Conservation (phyloP, 1,139 yeast genomes). For the Pichia sorboxylosa region DNA sequence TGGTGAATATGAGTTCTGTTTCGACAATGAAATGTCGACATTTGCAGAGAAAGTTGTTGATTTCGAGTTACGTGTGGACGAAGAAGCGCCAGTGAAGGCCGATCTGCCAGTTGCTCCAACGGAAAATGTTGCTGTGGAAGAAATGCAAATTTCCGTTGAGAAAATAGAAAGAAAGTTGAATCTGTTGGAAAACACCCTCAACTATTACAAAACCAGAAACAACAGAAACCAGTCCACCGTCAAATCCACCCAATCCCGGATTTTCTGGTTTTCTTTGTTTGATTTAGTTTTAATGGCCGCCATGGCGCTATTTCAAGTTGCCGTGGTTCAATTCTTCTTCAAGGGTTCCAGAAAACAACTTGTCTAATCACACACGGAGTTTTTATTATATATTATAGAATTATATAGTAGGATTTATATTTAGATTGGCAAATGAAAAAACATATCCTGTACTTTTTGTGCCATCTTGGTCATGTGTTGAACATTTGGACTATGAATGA, state of each 20-base stretch:
- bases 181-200: slow-evolving; percentile 52
- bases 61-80: slow-evolving; percentile 58
- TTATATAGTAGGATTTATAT: too few relatives aligned
- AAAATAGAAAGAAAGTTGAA: slow-evolving; percentile 60
- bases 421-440: too few relatives aligned
- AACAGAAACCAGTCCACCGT: slow-evolving; percentile 89
- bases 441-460: too few relatives aligned
- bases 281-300: slow-evolving; percentile 76
- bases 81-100: slow-evolving; percentile 36
- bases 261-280: slow-evolving; percentile 71
- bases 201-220: slow-evolving; percentile 86
- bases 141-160: slow-evolving; percentile 45
- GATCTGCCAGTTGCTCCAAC: slow-evolving; percentile 53
- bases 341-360: slow-evolving; percentile 73
- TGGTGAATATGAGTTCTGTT: slow-evolving; percentile 93
- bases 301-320: slow-evolving; percentile 76
- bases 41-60: slow-evolving; percentile 83
- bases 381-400: too few relatives aligned
- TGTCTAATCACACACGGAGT: slow-evolving; percentile 30
- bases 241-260: slow-evolving; percentile 74
- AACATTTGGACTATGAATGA: too few relatives aligned
- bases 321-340: slow-evolving; percentile 78
- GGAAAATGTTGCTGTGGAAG: slow-evolving; percentile 47
- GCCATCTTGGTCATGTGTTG: too few relatives aligned
- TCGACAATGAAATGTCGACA: slow-evolving; percentile 77